phyloP scores from a whole-genome alignment of 78 protist species.

The Dictyostelium citrinum region DNA sequence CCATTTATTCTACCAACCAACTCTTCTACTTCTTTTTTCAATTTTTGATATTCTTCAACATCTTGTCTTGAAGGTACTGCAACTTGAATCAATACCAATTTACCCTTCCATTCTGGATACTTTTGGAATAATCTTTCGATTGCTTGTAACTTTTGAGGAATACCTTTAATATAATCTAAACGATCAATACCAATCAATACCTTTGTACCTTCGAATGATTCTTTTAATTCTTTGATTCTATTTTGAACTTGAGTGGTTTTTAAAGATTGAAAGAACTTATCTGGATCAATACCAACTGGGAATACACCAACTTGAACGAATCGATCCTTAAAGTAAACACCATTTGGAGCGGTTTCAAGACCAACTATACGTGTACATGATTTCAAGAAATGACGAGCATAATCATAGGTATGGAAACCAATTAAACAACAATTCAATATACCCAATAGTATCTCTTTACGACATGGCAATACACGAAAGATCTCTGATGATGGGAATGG shows the following conservation, averaged over 20 bases:
- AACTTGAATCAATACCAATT: slow-evolving; percentile 86
- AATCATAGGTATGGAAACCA: slow-evolving; percentile 91
- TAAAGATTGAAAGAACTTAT: slow-evolving; percentile 48
- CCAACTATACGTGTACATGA: slow-evolving; percentile 88
- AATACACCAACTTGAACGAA: slow-evolving; percentile 80
- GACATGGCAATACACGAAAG: slow-evolving; percentile 88
- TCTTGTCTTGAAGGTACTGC: slow-evolving; percentile 92
- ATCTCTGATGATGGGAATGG: slow-evolving; percentile 94
- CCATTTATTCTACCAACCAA: slow-evolving; percentile 89
- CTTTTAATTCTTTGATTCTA: slow-evolving; percentile 45
- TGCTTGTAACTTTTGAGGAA: slow-evolving; percentile 90
- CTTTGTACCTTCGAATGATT: slow-evolving; percentile 52
- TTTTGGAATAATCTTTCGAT: slow-evolving; percentile 79
- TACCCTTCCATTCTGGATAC: slow-evolving; percentile 78
- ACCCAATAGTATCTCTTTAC: slow-evolving; percentile 84
- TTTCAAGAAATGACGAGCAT: slow-evolving; percentile 89
- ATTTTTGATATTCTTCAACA: slow-evolving; percentile 87
- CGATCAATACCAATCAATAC: slow-evolving; percentile 91
- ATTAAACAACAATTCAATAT: slow-evolving; percentile 84
- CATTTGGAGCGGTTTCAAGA: slow-evolving; percentile 61
- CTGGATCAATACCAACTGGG: slow-evolving; percentile 90
- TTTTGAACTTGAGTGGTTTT: slow-evolving; percentile 19
- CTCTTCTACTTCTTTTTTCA: slow-evolving; percentile 79
- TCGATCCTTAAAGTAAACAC: slow-evolving; percentile 35
- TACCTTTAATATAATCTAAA: slow-evolving; percentile 92